Conservation (phyloP, 768 basidiomycete genomes). For the Suillus subaureus region DNA sequence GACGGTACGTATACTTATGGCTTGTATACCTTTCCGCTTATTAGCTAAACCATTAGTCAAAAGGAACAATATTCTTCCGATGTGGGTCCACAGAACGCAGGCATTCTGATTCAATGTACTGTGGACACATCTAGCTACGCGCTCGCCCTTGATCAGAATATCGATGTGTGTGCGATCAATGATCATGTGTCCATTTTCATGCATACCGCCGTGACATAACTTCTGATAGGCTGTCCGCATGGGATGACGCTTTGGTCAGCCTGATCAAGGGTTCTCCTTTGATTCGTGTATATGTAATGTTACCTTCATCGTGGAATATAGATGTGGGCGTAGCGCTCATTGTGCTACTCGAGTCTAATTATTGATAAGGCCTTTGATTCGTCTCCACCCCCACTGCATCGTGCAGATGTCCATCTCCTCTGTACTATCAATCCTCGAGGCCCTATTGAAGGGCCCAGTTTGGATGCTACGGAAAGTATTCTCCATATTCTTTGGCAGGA, state of each 20-base stretch:
- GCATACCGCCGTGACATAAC: background rate
- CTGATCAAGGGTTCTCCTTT: background rate
- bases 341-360: background rate
- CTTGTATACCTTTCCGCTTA: background rate
- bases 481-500: background rate
- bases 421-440: background rate
- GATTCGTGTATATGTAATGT: background rate
- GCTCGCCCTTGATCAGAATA: too few species aligned
- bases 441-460: background rate
- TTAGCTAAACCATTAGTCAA: background rate
- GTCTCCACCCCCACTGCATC: background rate
- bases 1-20: constrained; percentile 48
- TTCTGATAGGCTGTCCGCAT: background rate
- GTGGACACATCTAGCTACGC: background rate
- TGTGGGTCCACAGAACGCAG: too few species aligned
- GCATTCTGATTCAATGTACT: too few species aligned
- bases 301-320: background rate
- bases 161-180: too few species aligned
- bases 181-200: background rate
- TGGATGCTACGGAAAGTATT: background rate
- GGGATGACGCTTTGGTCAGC: background rate
- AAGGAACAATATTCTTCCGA: constrained; percentile 41
- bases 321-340: background rate
- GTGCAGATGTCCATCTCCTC: constrained; percentile 1
- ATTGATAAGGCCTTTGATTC: background rate